phyloP scores from a whole-genome alignment of 805 yeast species.

The Cyberlindnera amylophila region DNA sequence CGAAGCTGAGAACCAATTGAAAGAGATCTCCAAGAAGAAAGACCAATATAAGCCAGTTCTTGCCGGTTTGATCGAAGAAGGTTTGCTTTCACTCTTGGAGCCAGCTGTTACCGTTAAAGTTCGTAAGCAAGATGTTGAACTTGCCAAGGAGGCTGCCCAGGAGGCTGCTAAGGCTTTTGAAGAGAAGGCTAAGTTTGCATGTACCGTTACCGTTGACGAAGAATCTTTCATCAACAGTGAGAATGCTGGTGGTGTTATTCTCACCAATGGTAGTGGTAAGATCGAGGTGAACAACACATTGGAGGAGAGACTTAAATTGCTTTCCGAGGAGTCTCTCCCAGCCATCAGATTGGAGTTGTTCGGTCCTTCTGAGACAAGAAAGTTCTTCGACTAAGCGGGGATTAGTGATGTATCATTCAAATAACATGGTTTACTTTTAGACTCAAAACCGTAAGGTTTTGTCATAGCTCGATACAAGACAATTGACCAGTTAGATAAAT shows the following conservation, averaged over 20 bases:
- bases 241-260: conserved; percentile 80
- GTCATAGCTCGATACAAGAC: too few species aligned
- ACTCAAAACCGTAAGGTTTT: not conserved
- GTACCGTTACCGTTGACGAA: conserved; percentile 55
- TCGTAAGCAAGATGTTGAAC: conserved; percentile 57
- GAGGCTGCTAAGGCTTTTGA: conserved; percentile 64
- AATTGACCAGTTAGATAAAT: too few species aligned
- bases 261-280: conserved; percentile 68
- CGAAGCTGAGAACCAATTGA: conserved; percentile 61
- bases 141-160: conserved; percentile 55
- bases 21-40: conserved; percentile 50
- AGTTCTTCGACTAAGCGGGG: conserved; percentile 77
- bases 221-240: conserved; percentile 54
- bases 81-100: conserved; percentile 70
- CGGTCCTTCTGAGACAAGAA: conserved; percentile 81
- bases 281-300: conserved; percentile 90
- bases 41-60: conserved; percentile 64
- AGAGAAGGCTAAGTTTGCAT: conserved; percentile 54
- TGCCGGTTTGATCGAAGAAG: conserved; percentile 77
- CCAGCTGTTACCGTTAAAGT: conserved; percentile 59
- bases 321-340: conserved; percentile 84
- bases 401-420: not conserved
- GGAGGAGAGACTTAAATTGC: conserved; percentile 85
- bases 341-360: conserved; percentile 87
- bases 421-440: conserved; percentile 1